phyloP scores from a whole-genome alignment of 1,284 basidiomycete species.

The Ceratobasidium sp. region DNA sequence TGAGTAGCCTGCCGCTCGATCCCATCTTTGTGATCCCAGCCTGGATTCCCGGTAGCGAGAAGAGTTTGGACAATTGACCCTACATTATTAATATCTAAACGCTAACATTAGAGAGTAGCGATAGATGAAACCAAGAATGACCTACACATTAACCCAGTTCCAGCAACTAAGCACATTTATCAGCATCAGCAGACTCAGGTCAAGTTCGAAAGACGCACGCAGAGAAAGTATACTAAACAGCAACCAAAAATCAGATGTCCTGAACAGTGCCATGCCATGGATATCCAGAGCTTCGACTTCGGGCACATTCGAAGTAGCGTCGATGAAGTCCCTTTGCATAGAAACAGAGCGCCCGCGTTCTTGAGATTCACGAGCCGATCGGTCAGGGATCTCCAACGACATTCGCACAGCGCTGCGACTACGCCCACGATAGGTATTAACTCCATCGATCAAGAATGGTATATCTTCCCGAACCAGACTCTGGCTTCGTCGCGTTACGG shows the following conservation, averaged over 20 bases:
- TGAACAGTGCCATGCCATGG: constrained; percentile 58
- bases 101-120: constrained; percentile 6
- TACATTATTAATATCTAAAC: constrained; percentile 89
- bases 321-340: constrained; percentile 14
- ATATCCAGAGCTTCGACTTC: constrained; percentile 51
- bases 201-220: constrained; percentile 51
- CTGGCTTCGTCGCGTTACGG: constrained; percentile 4
- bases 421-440: constrained; percentile 8
- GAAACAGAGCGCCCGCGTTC: constrained; percentile 26
- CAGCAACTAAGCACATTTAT: constrained; percentile 64
- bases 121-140: constrained; percentile 35
- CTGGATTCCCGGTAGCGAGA: constrained; percentile 68
- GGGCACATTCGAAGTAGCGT: constrained; percentile 3
- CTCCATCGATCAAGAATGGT: constrained; percentile 16
- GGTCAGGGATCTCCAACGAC: not conserved
- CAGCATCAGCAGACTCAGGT: constrained; percentile 16
- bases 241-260: constrained; percentile 74
- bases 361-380: not conserved
- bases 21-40: constrained; percentile 71
- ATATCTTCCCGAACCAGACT: constrained; percentile 13
- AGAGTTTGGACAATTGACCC: constrained; percentile 91
- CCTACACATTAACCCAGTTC: constrained; percentile 88
- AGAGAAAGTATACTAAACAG: constrained; percentile 74
- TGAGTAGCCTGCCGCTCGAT: constrained; percentile 83
- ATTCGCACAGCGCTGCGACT: constrained; percentile 11